These are phyloP conservation scores for Dillenia turbinata DNA, from an alignment of 164 flowering plant species.

Conservation along the genomic window DNA sequence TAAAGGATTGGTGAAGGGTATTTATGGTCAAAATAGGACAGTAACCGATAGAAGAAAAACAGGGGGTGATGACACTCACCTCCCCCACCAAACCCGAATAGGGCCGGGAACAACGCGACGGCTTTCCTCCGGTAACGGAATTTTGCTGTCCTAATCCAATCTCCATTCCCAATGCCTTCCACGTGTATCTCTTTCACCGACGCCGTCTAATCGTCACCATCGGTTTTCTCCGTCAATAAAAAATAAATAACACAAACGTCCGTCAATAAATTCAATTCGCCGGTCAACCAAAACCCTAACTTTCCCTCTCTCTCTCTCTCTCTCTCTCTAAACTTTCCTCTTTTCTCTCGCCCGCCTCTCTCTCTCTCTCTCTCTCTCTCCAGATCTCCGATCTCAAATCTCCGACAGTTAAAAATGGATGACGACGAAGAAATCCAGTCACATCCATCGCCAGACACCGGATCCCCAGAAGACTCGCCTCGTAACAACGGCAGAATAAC, in stretches of 20 bases:
- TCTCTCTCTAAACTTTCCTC: background rate
- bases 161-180: conserved; percentile 4
- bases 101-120: no score
- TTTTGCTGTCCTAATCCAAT: conserved; percentile 13
- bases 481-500: conserved; percentile 34
- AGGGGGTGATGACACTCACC: no score
- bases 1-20: no score
- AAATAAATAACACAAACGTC: conserved; percentile 1
- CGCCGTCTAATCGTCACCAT: conserved; percentile 23
- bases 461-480: conserved; percentile 28
- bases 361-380: conserved; percentile 10
- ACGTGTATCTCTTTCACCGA: conserved; percentile 23
- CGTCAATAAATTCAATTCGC: conserved; percentile 17
- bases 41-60: no score
- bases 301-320: conserved; percentile 7
- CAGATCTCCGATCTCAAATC: background rate
- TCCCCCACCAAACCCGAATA: no score
- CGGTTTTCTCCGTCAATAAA: conserved; percentile 21
- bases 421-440: conserved; percentile 60
- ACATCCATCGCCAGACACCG: conserved; percentile 24
- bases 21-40: no score
- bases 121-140: conserved; percentile 21
- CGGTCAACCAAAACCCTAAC: conserved; percentile 26
- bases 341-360: background rate
- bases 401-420: conserved; percentile 28